Base-by-base conservation (phyloP, 768 basidiomycete genomes). In the Astraeus odoratus region DNA sequence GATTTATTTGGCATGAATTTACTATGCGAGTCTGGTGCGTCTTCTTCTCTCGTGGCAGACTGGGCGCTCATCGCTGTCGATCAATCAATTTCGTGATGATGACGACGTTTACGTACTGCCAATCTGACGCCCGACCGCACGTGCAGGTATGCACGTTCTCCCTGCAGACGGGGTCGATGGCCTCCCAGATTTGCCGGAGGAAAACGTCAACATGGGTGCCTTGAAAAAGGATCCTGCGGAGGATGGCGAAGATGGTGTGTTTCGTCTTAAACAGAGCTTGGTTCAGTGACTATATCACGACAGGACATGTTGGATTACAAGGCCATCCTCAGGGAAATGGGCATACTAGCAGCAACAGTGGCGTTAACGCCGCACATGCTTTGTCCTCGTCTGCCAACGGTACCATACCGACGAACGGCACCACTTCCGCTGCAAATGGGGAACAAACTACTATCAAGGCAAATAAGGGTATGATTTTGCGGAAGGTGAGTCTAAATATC, bases 391-490 rank as follows among this genome's bases (percentile, higher is more conserved):
- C 47, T 25, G 55, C 60, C 12, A 51, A 57, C 26, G 57, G 56
- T 10, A 49, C 57, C 12, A 49, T 52, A 3, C 13, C 46, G 8
- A 37, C 41, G 9, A 53, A 51, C n/a, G 51, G 45, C 3, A 42
- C 39, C 18, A 43, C 44, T 10, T 26, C 42, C 13, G 22, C 27
- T 38, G 50, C 29, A 16, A 53, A 20, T 20, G 65, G 62, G 18
- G 70, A 72, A 25, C 69, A 67, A 16, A 64, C 62, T 16, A 72
- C 74, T 24, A 83, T 88, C 43, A 94, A 94, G 59, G 91, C 91
- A 22, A 94, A 95, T 68, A 95, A 95, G 72, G 91, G 92, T 26
- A 88, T 94, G 81, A 92, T 95, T 34, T 65, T 95, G 36, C 64
- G 87, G 53, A 95, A 88, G 75, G 83, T 80, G 44, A 8, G 9